phyloP scores from a whole-genome alignment of 805 yeast genomes.

The Schizosaccharomyces japonicus region DNA sequence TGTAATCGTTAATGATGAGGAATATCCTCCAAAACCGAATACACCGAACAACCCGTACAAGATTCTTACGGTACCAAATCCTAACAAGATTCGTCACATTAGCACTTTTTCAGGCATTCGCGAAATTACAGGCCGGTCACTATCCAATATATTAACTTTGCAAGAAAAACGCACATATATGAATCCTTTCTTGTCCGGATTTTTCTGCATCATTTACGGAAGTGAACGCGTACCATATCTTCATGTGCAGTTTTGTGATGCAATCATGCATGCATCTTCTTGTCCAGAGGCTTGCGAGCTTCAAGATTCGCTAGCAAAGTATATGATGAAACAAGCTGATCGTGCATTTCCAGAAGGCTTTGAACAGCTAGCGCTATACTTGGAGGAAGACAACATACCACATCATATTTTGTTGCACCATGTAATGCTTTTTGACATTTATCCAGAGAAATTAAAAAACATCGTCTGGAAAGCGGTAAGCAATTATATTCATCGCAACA shows the following conservation, averaged over 20 bases:
- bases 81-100: too few species aligned
- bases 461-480: not conserved
- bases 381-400: not conserved
- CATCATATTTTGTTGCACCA: not conserved
- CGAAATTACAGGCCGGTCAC: too few species aligned
- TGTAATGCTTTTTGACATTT: not conserved
- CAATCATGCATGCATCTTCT: not conserved
- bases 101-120: too few species aligned
- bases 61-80: too few species aligned
- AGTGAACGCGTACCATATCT: not conserved
- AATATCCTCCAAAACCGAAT: too few species aligned
- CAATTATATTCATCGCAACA: not conserved
- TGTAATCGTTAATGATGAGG: too few species aligned
- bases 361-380: not conserved
- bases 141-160: too few species aligned
- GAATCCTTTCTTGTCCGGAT: not conserved
- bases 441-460: not conserved
- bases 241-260: not conserved
- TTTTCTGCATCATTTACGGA: not conserved
- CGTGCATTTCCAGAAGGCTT: not conserved
- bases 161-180: not conserved
- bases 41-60: too few species aligned
- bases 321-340: not conserved
- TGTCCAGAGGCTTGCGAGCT: not conserved
- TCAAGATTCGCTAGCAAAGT: not conserved